These are phyloP conservation scores for Dactylonectria estremocensis DNA, from an alignment of 2,329 filamentous ascomycete genomes.

Conservation along the genomic window DNA sequence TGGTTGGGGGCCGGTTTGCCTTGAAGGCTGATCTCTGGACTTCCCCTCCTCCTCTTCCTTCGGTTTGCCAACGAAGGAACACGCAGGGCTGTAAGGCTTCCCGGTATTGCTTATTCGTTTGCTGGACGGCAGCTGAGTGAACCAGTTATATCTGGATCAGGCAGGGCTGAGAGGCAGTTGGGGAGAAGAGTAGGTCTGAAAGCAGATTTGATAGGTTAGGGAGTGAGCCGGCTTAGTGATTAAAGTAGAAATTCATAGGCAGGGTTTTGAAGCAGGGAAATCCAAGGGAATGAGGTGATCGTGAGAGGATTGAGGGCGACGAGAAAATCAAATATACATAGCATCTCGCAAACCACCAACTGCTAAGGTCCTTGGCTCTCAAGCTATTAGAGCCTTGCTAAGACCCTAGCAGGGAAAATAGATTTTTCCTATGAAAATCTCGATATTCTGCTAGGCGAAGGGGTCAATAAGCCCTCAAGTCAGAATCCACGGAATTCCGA, in stretches of 20 bases:
- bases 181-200: constrained; percentile 17
- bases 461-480: not conserved
- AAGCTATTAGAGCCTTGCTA: constrained; percentile 16
- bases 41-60: too few species aligned
- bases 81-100: not conserved
- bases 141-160: constrained; percentile 17
- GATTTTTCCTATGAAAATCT: constrained; percentile 41
- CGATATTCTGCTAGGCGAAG: constrained; percentile 28
- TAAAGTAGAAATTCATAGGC: constrained; percentile 17
- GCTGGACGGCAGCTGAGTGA: constrained; percentile 11
- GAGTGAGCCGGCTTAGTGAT: constrained; percentile 16
- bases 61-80: not conserved
- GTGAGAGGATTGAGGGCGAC: constrained; percentile 22
- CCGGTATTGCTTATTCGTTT: constrained; percentile 9
- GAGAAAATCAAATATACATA: constrained; percentile 34
- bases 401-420: constrained; percentile 44
- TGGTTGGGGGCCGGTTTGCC: not conserved
- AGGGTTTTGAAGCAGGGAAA: not conserved
- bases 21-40: not conserved
- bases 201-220: constrained; percentile 14
- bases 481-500: not conserved
- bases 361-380: constrained; percentile 6
- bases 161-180: constrained; percentile 17
- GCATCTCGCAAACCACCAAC: constrained; percentile 20
- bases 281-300: not conserved